Evolutionary conservation across 2,329 filamentous ascomycete genomes (phyloP).

Genomic region (Fusarium sp.): DNA sequence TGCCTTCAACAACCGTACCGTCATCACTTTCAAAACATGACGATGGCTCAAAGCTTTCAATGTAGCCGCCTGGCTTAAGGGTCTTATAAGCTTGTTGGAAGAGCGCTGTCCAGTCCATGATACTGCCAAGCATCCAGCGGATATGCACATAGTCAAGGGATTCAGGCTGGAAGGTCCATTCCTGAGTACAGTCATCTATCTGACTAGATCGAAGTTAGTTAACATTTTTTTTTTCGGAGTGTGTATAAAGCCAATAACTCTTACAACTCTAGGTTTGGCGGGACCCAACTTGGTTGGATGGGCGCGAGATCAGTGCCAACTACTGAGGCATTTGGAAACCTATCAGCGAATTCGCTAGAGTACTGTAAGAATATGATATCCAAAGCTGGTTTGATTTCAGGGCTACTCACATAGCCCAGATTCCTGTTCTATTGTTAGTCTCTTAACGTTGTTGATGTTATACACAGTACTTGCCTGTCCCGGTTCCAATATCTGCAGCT

Average conservation of each 20-base stretch:
- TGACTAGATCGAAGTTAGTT: neutral
- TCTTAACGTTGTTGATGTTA: rapidly evolving
- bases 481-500: constrained; percentile 4
- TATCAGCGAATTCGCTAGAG: constrained; percentile 3
- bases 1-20: neutral
- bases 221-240: rapidly evolving
- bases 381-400: rapidly evolving
- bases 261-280: constrained; percentile 6
- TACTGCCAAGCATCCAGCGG: constrained; percentile 10
- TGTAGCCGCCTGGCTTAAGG: neutral
- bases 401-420: constrained; percentile 13
- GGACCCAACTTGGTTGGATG: constrained; percentile 16
- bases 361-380: neutral
- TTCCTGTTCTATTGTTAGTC: neutral
- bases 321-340: neutral
- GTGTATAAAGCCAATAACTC: rapidly evolving
- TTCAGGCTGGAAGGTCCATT: neutral
- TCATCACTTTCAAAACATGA: neutral
- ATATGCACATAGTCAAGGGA: constrained; percentile 10
- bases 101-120: constrained; percentile 2
- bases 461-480: constrained; percentile 3
- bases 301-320: constrained; percentile 7
- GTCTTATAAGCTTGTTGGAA: neutral
- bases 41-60: constrained; percentile 16
- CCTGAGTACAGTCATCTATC: constrained; percentile 11